Evolutionary conservation across 208 protist species (phyloP).

Genomic region (Trypanosoma grayi): DNA sequence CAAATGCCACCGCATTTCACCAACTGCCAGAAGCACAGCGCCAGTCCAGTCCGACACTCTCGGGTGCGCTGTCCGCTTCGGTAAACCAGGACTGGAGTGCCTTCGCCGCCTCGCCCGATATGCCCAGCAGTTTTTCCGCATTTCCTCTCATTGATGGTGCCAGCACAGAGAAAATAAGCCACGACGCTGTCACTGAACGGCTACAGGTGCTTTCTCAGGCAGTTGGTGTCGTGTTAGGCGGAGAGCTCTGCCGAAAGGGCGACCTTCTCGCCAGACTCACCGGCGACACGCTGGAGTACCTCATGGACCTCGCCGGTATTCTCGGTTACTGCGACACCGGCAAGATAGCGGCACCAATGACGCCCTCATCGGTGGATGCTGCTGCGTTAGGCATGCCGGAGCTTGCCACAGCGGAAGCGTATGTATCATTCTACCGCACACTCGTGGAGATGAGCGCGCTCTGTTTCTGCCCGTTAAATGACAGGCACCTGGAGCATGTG

Average conservation of each 20-base stretch:
- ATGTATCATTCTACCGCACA: constrained; percentile 41
- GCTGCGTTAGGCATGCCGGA: constrained; percentile 13
- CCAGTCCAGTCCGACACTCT: not conserved
- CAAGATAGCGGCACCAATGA: not conserved
- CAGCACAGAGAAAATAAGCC: too few species aligned
- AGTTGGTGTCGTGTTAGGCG: constrained; percentile 1
- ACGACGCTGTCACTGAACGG: not conserved
- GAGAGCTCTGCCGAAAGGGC: not conserved
- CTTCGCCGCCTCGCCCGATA: too few species aligned
- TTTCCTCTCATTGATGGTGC: too few species aligned
- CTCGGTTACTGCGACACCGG: constrained; percentile 11
- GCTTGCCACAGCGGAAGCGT: constrained; percentile 29
- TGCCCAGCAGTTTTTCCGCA: too few species aligned
- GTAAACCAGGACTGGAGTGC: too few species aligned
- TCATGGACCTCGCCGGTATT: constrained; percentile 9
- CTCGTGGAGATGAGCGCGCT: constrained; percentile 44
- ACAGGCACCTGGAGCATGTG: constrained; percentile 41
- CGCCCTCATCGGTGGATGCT: not conserved
- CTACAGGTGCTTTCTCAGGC: constrained; percentile 1
- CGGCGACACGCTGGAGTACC: constrained; percentile 4
- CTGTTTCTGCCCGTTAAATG: constrained; percentile 30
- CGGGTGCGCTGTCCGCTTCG: too few species aligned
- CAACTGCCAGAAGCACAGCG: not conserved
- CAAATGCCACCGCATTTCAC: not conserved
- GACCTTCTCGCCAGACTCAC: constrained; percentile 10